A percentile compares a stretch with the other conserved stretches of the same genome.
Conservation (phyloP, 768 basidiomycete species). For the Calocera viscosa region DNA sequence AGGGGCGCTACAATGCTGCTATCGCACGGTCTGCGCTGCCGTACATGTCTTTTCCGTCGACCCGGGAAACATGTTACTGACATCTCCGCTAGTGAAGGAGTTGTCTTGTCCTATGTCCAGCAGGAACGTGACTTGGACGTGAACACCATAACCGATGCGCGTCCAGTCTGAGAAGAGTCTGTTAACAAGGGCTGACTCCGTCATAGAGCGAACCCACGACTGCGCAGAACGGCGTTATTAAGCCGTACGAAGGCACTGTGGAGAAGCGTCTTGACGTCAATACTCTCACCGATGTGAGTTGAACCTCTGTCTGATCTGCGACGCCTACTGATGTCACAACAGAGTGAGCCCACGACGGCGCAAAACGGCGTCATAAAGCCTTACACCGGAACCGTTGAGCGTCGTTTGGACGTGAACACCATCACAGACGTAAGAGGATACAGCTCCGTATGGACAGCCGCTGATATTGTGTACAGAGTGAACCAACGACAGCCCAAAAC, state of each 20-base stretch:
- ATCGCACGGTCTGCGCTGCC: neutral
- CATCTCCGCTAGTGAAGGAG: neutral
- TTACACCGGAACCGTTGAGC: neutral
- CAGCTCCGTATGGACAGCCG: too few relatives aligned
- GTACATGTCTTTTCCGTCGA: neutral
- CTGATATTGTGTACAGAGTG: neutral
- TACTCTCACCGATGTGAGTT: neutral
- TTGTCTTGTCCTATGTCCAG: neutral
- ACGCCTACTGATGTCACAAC: neutral
- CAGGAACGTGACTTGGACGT: neutral
- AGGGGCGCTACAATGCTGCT: neutral
- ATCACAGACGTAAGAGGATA: neutral
- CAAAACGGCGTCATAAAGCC: neutral
- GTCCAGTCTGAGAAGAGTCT: neutral
- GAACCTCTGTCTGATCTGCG: too few relatives aligned
- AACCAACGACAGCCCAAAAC: neutral
- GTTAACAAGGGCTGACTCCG: neutral
- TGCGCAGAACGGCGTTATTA: neutral
- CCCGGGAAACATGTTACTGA: neutral
- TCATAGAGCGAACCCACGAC: neutral
- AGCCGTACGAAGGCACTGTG: neutral
- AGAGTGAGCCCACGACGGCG: neutral
- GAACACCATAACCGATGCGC: neutral
- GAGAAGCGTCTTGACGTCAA: neutral
- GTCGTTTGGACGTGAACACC: neutral